Percentiles rank a stretch among this genome's conserved stretches.
Evolutionary conservation across 169 alveolate species (phyloP).

Genomic region (Eimeria falciformis): DNA sequence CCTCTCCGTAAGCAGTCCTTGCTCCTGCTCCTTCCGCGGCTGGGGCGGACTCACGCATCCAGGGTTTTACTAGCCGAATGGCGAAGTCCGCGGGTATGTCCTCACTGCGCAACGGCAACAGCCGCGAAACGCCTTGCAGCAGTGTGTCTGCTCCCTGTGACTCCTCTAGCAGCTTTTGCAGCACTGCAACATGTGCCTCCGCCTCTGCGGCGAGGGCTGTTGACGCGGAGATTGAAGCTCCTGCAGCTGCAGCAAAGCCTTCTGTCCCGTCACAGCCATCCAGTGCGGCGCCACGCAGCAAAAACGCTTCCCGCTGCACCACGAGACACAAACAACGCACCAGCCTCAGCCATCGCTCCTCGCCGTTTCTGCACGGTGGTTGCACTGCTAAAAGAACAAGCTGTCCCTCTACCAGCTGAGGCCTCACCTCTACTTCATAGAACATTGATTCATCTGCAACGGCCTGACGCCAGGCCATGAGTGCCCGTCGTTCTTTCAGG

Average conservation of each 20-base stretch:
- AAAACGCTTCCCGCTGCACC: slow-evolving; percentile 42
- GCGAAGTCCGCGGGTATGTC: slow-evolving; percentile 49
- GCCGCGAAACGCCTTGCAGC: slow-evolving; percentile 29
- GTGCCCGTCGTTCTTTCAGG: slow-evolving; percentile 40
- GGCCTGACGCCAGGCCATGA: slow-evolving; percentile 41
- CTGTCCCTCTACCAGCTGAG: background rate
- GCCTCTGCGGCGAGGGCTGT: slow-evolving; percentile 53
- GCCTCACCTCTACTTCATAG: slow-evolving; percentile 28
- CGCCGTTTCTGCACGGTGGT: background rate
- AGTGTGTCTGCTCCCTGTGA: background rate
- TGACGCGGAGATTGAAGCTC: slow-evolving; percentile 34
- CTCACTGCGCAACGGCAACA: slow-evolving; percentile 42
- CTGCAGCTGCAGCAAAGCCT: background rate
- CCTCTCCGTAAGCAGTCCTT: background rate
- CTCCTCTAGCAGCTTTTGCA: slow-evolving; percentile 56
- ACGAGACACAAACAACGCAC: background rate
- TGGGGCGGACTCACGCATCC: background rate
- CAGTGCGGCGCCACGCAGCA: slow-evolving; percentile 66
- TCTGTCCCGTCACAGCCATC: slow-evolving; percentile 62
- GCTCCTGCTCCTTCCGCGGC: background rate
- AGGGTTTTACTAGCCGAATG: background rate
- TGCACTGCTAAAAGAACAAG: background rate
- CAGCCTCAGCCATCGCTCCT: background rate
- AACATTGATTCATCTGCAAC: background rate
- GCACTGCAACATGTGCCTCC: slow-evolving; percentile 32